Evolutionary conservation across 305 asterid genomes (phyloP).

Genomic region (Ilex paraguariensis): DNA sequence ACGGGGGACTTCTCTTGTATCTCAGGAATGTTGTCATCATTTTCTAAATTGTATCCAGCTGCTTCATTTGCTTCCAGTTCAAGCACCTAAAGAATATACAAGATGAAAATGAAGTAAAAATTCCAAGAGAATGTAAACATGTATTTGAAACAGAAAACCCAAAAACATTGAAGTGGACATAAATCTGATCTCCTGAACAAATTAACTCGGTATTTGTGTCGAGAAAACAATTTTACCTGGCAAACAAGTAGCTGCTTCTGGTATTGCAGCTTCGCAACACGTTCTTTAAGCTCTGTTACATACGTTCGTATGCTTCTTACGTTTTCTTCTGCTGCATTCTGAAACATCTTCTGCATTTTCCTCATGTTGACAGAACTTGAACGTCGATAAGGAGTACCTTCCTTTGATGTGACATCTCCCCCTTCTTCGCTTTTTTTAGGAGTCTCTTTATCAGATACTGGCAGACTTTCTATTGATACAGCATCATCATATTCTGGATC

Average conservation of each 20-base stretch:
- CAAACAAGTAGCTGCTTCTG: constrained; percentile 98
- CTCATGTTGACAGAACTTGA: constrained; percentile 95
- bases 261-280: constrained; percentile 96
- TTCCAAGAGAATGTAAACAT: background rate
- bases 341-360: constrained; percentile 97
- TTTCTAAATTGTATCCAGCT: constrained; percentile 76
- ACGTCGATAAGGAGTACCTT: constrained; percentile 82
- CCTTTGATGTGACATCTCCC: constrained; percentile 79
- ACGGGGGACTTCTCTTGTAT: constrained; percentile 72
- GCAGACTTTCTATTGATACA: constrained; percentile 51
- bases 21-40: constrained; percentile 38
- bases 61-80: constrained; percentile 96
- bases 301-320: constrained; percentile 95
- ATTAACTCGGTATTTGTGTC: no score
- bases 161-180: background rate
- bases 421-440: constrained; percentile 80
- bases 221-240: constrained; percentile 46
- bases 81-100: constrained; percentile 55
- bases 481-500: constrained; percentile 62
- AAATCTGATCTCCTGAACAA: no score
- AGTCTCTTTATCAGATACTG: constrained; percentile 73
- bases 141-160: background rate
- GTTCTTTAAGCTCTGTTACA: constrained; percentile 94
- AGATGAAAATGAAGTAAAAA: background rate
- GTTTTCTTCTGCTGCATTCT: constrained; percentile 97